A percentile compares a stretch with the other conserved stretches of the same genome.
These are phyloP conservation scores for Moesziomyces globuligerus DNA, from an alignment of 1,284 basidiomycete genomes.

Conservation along the genomic window DNA sequence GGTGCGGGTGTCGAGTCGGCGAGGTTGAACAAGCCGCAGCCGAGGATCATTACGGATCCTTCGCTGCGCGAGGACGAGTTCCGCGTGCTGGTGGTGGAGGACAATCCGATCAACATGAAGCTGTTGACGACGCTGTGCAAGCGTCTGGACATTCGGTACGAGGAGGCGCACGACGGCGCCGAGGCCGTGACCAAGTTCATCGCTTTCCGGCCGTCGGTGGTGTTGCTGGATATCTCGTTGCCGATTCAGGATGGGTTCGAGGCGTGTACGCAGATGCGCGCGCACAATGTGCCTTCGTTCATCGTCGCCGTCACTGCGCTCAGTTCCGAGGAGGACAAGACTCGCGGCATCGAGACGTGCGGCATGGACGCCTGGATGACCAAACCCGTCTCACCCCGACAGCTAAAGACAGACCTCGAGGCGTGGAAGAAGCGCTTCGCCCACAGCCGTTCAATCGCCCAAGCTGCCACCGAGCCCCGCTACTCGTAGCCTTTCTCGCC, in stretches of 20 bases:
- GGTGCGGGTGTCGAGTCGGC: not conserved
- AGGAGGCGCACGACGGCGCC: constrained; percentile 52
- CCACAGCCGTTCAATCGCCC: not conserved
- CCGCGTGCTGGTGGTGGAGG: constrained; percentile 55
- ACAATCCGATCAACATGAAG: constrained; percentile 60
- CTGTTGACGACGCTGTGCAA: constrained; percentile 52
- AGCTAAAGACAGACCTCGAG: constrained; percentile 29
- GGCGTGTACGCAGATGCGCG: constrained; percentile 53
- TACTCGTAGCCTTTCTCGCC: not conserved
- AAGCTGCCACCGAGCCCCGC: not conserved
- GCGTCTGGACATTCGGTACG: constrained; percentile 37
- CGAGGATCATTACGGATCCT: constrained; percentile 16
- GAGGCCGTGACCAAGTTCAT: constrained; percentile 54
- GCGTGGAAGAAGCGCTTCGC: constrained; percentile 9
- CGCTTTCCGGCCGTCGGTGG: constrained; percentile 45
- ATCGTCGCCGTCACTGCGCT: constrained; percentile 60
- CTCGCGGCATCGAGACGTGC: constrained; percentile 43
- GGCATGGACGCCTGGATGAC: constrained; percentile 60
- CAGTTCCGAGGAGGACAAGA: constrained; percentile 50
- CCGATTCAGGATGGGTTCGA: constrained; percentile 57
- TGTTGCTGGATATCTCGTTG: constrained; percentile 59
- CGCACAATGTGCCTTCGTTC: constrained; percentile 29
- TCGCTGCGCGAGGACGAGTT: constrained; percentile 29
- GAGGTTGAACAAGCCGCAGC: constrained; percentile 2
- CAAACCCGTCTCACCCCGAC: constrained; percentile 49